A percentile compares a stretch with the other conserved stretches of the same genome.
Evolutionary conservation across 495 filamentous ascomycete genomes (phyloP).

Genomic region (Chaetomium tenue): DNA sequence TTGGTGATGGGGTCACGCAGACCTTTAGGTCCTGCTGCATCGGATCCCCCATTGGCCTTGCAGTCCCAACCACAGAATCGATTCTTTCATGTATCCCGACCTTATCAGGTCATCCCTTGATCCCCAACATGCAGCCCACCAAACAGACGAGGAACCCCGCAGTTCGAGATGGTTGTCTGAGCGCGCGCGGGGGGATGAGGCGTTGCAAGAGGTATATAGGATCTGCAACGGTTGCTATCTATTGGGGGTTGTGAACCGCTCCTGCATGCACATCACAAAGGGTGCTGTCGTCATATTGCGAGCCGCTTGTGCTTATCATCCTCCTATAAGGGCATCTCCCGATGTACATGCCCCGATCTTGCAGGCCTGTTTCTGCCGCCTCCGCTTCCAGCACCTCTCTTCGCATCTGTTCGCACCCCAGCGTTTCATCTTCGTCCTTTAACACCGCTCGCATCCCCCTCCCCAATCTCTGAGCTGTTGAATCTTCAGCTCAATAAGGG

Average conservation of each 20-base stretch:
- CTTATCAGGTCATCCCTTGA: constrained; percentile 9
- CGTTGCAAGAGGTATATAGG: constrained; percentile 10
- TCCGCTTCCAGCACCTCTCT: neutral
- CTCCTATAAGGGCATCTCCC: neutral
- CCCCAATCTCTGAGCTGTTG: neutral
- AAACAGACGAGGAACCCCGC: constrained; percentile 7
- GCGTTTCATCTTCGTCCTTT: neutral
- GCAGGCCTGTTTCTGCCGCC: neutral
- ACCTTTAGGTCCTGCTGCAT: neutral
- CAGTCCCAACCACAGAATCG: neutral
- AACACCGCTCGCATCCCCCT: neutral
- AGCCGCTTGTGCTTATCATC: constrained; percentile 3
- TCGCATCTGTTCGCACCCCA: neutral
- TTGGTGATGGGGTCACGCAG: constrained; percentile 14
- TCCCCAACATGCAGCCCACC: constrained; percentile 12
- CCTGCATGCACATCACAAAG: constrained; percentile 4
- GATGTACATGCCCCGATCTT: constrained; percentile 1
- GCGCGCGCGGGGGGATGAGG: neutral
- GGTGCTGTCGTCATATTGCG: constrained; percentile 14
- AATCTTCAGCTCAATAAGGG: neutral
- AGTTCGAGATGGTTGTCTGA: constrained; percentile 9
- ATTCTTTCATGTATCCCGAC: neutral
- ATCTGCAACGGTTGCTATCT: constrained; percentile 13
- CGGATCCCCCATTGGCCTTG: constrained; percentile 1
- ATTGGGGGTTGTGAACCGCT: neutral